These are phyloP conservation scores for Acorus gramineus DNA, from an alignment of 106 monocot species.

Conservation along the genomic window DNA sequence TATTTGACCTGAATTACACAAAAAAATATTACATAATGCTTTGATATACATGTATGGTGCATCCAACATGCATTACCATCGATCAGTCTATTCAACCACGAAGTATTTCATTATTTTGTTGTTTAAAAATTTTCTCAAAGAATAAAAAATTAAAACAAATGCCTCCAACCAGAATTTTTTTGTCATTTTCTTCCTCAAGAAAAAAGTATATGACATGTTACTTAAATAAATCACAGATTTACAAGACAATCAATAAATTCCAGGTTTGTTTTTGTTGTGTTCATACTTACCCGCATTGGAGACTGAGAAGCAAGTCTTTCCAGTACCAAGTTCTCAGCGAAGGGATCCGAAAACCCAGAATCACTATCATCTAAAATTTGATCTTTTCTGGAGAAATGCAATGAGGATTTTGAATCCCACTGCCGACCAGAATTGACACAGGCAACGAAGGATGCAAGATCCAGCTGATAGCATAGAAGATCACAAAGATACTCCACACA, in stretches of 20 bases:
- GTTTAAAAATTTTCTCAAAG: too few relatives aligned
- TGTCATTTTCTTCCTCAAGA: too few relatives aligned
- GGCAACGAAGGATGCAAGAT: constrained; percentile 84
- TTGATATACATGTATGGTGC: too few relatives aligned
- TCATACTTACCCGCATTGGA: constrained; percentile 58
- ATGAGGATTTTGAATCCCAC: constrained; percentile 58
- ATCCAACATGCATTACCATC: too few relatives aligned
- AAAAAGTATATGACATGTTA: too few relatives aligned
- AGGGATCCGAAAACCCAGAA: constrained; percentile 35
- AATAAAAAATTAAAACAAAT: too few relatives aligned
- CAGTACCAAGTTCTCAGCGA: constrained; percentile 93
- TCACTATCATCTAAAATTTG: constrained; percentile 19
- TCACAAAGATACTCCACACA: constrained; percentile 91
- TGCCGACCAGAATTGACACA: constrained; percentile 61
- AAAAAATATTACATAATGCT: too few relatives aligned
- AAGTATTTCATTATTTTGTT: too few relatives aligned
- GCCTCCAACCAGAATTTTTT: too few relatives aligned
- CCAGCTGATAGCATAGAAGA: constrained; percentile 82
- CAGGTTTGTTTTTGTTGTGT: not conserved
- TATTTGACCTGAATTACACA: too few relatives aligned
- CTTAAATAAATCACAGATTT: too few relatives aligned
- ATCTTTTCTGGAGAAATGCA: constrained; percentile 45
- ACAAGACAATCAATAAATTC: not conserved
- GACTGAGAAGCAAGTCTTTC: constrained; percentile 70
- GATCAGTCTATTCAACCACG: too few relatives aligned